phyloP scores from a whole-genome alignment of 1,139 yeast species.

The Debaryomycetaceae sp. region DNA sequence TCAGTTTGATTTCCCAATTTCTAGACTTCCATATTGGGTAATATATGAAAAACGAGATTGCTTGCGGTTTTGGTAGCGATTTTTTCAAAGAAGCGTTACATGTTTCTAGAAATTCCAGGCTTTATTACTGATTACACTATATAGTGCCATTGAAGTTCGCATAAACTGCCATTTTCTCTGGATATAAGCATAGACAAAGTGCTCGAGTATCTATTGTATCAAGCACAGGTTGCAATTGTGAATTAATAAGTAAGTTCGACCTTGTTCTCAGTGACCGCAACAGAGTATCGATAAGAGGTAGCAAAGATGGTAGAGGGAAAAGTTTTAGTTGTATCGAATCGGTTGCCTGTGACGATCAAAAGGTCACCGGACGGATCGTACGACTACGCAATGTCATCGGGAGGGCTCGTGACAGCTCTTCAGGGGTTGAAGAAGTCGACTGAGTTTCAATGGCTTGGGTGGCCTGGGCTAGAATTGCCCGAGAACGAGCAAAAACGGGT shows the following conservation, averaged over 20 bases:
- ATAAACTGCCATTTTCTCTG: no score
- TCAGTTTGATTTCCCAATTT: neutral
- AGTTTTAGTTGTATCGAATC: constrained; percentile 88
- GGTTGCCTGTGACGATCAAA: constrained; percentile 90
- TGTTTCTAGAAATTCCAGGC: no score
- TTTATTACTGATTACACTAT: no score
- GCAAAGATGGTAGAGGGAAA: constrained; percentile 47
- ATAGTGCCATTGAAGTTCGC: no score
- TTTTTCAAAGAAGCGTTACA: no score
- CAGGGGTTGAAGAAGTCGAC: constrained; percentile 86
- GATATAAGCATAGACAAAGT: no score
- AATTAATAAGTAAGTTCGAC: no score
- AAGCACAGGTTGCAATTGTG: no score
- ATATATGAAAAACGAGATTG: neutral
- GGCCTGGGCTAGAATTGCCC: constrained; percentile 93
- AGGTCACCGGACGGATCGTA: constrained; percentile 60
- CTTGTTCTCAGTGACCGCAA: no score
- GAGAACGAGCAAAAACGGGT: constrained; percentile 69
- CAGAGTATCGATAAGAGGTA: neutral
- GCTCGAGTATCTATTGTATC: no score
- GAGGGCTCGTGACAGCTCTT: constrained; percentile 94
- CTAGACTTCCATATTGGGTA: constrained; percentile 12
- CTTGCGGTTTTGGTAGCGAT: neutral
- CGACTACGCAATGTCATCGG: constrained; percentile 84
- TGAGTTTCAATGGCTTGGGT: constrained; percentile 95